Evolutionary conservation across 1,284 basidiomycete species (phyloP), one percentile per base, ranked within the genome.

Genomic region (Microbotryum lychnidis-dioicae): DNA sequence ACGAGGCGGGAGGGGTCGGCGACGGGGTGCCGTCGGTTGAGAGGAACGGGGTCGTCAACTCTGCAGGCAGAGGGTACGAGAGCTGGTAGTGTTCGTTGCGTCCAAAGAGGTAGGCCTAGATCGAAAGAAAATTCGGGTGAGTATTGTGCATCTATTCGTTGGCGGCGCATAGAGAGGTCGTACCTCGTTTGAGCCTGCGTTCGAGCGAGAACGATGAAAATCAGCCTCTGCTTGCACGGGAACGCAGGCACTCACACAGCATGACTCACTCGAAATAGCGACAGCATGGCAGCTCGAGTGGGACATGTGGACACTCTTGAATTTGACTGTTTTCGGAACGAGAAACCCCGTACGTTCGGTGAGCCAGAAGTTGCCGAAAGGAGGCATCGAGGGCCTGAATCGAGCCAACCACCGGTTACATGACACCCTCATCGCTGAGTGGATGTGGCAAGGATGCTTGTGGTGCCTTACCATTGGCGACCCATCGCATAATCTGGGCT

Each of bases 401-500:
- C 37, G 14, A 12, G 37, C 37, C 37, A 42, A 18, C 16, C 12
- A 42, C 37, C 37, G 37, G 37, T 42, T 42, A 16, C 37, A 18
- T 2, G 37, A 37, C 8, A 37, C 9, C 12, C 37, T 18, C 37
- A 18, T 42, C 14, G 37, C 37, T 42, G 14, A 42, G 37, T 3
- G 16, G 10, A 16, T 42, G 37, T 42, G 12, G 37, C 14, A 42
- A 4, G 6, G 37, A 18, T 18, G 16, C 12, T 42, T 12, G 16
- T 42, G 37, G 4, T 16, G 37, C 37, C 37, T 42, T 64, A 54
- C 94, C 80, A 72, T 93, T 91, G 73, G 84, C 81, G 29, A 97
- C 79, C 0, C 89, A 88, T 57, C 93, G 87, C 46, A 96, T 80
- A 71, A 94, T 90, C 74, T 91, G 83, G 0, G 92, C 91, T 73